Conservation (phyloP, 352 stramenopile genomes). For the Phytophthora boehmeriae region DNA sequence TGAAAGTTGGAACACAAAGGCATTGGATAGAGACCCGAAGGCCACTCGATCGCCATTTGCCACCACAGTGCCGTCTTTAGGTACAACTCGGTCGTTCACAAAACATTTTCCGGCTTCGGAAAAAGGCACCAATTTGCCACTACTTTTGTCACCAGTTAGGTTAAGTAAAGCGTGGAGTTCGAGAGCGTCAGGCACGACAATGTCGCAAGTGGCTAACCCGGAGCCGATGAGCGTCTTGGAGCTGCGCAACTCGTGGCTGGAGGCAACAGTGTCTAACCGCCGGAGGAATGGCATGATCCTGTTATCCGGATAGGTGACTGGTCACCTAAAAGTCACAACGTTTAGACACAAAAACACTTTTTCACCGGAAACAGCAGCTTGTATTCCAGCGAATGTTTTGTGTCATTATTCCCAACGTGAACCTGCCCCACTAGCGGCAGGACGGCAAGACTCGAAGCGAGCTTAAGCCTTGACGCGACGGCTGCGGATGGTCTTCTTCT, state of each 20-base stretch:
- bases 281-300: conserved; percentile 56
- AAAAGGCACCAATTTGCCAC: conserved; percentile 61
- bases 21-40: conserved; percentile 49
- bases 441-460: conserved; percentile 12
- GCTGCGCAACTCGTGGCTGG: conserved; percentile 49
- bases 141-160: conserved; percentile 39
- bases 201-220: conserved; percentile 51
- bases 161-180: conserved; percentile 68
- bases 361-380: conserved; percentile 34
- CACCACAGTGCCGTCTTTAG: conserved; percentile 44
- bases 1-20: conserved; percentile 62
- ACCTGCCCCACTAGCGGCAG: conserved; percentile 10
- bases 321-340: too few relatives aligned
- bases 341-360: too few relatives aligned
- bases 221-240: conserved; percentile 70
- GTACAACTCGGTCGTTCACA: conserved; percentile 51
- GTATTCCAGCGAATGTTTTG: conserved; percentile 36
- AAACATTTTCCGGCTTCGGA: conserved; percentile 51
- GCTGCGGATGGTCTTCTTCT: conserved; percentile 86
- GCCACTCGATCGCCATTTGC: conserved; percentile 68
- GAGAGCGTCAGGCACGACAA: conserved; percentile 55
- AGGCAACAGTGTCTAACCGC: conserved; percentile 9
- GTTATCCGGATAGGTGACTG: neutral
- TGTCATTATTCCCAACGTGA: conserved; percentile 62
- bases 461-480: conserved; percentile 83